Conservation (phyloP, 768 basidiomycete species). For the Collybia sp. region DNA sequence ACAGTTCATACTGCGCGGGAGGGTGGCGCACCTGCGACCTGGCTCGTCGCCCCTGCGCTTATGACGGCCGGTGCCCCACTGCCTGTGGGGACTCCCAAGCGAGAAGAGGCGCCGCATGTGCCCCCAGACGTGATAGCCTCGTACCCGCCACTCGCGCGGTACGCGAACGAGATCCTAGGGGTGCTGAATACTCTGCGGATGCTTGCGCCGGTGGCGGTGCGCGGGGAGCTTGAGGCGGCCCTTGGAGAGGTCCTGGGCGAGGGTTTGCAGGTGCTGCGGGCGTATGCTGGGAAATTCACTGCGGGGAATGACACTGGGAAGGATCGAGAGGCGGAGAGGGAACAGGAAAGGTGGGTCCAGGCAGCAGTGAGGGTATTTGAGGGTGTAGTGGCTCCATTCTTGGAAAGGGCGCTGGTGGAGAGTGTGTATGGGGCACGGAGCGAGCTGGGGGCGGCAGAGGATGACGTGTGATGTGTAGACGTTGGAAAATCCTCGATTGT, state of each 20-base stretch:
- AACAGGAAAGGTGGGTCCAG: no score
- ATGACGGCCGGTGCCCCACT: constrained; percentile 14
- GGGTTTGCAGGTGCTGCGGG: constrained; percentile 40
- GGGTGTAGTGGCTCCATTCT: constrained; percentile 62
- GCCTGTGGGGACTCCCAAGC: constrained; percentile 18
- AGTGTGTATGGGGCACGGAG: constrained; percentile 63
- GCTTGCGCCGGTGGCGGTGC: constrained; percentile 65
- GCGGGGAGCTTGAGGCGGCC: constrained; percentile 39
- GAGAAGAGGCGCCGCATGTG: constrained; percentile 43
- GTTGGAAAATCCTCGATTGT: no score
- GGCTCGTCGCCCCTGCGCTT: constrained; percentile 39
- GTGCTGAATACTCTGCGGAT: constrained; percentile 79
- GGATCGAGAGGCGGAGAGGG: background rate
- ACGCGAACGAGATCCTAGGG: constrained; percentile 68
- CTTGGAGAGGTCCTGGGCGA: constrained; percentile 49
- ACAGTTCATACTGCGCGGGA: constrained; percentile 11
- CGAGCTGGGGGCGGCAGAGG: no score
- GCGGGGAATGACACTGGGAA: no score
- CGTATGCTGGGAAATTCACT: no score
- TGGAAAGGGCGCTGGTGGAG: constrained; percentile 63
- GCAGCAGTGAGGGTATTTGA: constrained; percentile 57
- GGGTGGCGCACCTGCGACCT: constrained; percentile 36
- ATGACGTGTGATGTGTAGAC: no score
- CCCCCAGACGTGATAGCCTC: constrained; percentile 70
- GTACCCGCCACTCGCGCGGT: constrained; percentile 71